Conservation (phyloP, 257 asterid genomes). For the Datura wrightii region DNA sequence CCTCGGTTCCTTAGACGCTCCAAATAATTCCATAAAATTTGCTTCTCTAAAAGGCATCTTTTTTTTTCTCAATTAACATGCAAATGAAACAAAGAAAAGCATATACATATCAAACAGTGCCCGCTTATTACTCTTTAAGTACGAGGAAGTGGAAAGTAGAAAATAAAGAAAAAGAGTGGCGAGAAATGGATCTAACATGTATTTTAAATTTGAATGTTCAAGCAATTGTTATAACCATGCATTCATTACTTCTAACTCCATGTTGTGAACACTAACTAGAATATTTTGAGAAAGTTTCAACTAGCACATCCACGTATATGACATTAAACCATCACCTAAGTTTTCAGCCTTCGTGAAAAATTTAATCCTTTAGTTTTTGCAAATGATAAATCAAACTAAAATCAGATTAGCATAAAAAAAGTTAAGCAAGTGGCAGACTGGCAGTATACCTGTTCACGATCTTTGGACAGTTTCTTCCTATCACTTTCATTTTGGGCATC, state of each 20-base stretch:
- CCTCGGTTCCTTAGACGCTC: background rate
- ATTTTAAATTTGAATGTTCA: background rate
- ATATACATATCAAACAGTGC: background rate
- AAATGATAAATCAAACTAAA: conserved; percentile 25
- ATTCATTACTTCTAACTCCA: background rate
- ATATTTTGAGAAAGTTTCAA: background rate
- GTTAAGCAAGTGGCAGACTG: conserved; percentile 29
- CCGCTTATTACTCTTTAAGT: background rate
- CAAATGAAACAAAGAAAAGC: conserved; percentile 25
- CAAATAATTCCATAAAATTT: background rate
- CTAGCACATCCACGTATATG: background rate
- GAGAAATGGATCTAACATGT: background rate
- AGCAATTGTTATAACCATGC: conserved; percentile 20
- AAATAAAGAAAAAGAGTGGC: background rate
- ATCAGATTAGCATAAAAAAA: conserved; percentile 22
- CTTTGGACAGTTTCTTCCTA: conserved; percentile 72
- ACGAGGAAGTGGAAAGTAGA: conserved; percentile 12
- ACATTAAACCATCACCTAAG: conserved; percentile 4
- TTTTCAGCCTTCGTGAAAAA: background rate
- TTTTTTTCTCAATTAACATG: background rate
- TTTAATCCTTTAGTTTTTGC: conserved; percentile 19
- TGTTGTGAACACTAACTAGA: conserved; percentile 16
- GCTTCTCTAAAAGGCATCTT: background rate
- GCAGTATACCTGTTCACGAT: conserved; percentile 71
- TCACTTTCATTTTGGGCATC: conserved; percentile 78